phyloP scores from a whole-genome alignment of 2,329 filamentous ascomycete species.

The Trichoderma sp. region DNA sequence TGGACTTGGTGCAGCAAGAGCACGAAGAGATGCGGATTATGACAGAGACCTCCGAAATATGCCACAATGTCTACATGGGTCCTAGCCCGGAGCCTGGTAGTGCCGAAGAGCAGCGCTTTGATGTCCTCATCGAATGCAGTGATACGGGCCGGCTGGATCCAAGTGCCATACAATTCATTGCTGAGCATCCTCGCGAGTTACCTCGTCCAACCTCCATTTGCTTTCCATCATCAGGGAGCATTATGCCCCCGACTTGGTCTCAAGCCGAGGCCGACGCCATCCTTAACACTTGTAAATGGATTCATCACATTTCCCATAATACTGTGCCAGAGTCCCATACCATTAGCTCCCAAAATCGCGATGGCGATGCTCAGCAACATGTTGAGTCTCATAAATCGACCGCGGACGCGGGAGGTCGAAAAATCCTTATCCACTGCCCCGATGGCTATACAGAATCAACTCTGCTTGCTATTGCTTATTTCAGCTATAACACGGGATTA shows the following conservation, averaged over 20 bases:
- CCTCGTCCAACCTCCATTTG: constrained; percentile 50
- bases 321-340: constrained; percentile 45
- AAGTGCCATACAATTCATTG: constrained; percentile 63
- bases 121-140: constrained; percentile 85
- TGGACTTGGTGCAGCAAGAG: constrained; percentile 91
- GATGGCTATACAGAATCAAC: constrained; percentile 97
- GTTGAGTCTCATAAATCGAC: constrained; percentile 25
- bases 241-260: constrained; percentile 81
- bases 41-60: constrained; percentile 87
- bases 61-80: constrained; percentile 86
- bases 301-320: constrained; percentile 79
- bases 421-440: constrained; percentile 86
- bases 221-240: constrained; percentile 93
- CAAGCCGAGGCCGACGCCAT: constrained; percentile 82
- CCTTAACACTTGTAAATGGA: constrained; percentile 85
- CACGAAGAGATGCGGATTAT: constrained; percentile 90
- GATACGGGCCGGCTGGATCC: constrained; percentile 79
- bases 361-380: constrained; percentile 35
- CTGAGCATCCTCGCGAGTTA: constrained; percentile 54
- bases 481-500: constrained; percentile 84
- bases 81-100: constrained; percentile 73
- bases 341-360: constrained; percentile 30
- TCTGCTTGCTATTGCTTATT: constrained; percentile 85
- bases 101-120: constrained; percentile 65
- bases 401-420: constrained; percentile 46